These are phyloP conservation scores for Batkoa obscura DNA, from an alignment of 371 early-diverging fungal genomes.

Conservation along the genomic window DNA sequence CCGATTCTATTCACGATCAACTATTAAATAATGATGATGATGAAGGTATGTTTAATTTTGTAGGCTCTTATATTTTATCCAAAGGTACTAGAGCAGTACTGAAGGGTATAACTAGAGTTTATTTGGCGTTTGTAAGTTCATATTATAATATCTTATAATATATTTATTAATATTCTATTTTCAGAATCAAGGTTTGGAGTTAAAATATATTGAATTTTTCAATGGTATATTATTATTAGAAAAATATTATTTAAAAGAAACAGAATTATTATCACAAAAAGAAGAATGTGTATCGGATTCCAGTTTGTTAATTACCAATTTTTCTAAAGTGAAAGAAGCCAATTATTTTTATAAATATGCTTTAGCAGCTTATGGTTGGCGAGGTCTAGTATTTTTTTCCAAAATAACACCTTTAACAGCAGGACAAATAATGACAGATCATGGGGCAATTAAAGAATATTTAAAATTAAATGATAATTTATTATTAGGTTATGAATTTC, in stretches of 20 bases:
- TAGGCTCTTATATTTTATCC: constrained; percentile 18
- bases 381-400: constrained; percentile 60
- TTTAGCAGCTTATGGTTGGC: constrained; percentile 58
- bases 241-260: constrained; percentile 27
- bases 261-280: constrained; percentile 16
- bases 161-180: constrained; percentile 5
- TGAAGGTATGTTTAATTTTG: constrained; percentile 10
- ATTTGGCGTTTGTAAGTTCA: constrained; percentile 37
- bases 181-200: constrained; percentile 60
- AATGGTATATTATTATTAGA: constrained; percentile 44
- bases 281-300: constrained; percentile 8
- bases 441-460: constrained; percentile 43
- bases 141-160: background rate
- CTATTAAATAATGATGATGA: constrained; percentile 10
- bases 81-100: constrained; percentile 42
- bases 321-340: constrained; percentile 15
- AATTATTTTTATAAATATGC: constrained; percentile 38
- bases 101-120: constrained; percentile 35
- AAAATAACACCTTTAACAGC: constrained; percentile 40
- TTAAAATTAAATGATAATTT: constrained; percentile 44
- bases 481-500: constrained; percentile 54
- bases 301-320: background rate
- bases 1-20: background rate
- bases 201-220: constrained; percentile 51
- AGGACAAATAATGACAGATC: constrained; percentile 37